Evolutionary conservation across 106 monocot genomes (phyloP), one percentile per base, ranked within the genome.

Genomic region (Platanthera zijinensis): DNA sequence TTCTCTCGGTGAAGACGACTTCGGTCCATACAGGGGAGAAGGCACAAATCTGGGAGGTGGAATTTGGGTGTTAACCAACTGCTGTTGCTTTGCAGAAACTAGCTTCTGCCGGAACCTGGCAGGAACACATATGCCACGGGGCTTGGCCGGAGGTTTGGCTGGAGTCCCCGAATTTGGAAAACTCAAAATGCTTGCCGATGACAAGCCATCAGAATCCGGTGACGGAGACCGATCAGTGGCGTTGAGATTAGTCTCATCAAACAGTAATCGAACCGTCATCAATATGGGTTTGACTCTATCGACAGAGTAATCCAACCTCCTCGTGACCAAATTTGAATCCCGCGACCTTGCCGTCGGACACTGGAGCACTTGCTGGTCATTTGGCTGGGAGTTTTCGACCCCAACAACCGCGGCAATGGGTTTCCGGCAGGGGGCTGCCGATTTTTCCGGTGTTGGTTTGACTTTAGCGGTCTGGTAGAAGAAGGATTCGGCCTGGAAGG

Each of bases 401-500:
- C 75, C 48, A 8, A 77, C 28, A 18, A 79, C 67, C 10, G 86
- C 51, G 0, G 74, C 9, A 57, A 10, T 56, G 64, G 76, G 17
- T 57, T 77, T 69, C 7, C 79, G 79, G n/a, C 85, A 68, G 67
- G 78, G 84, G 22, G 84, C 81, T n/a, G 82, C 79, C n/a, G 80
- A 62, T 75, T 79, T 89, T 56, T 79, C 66, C 2, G 85, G 57
- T 0, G 79, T 57, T 48, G 78, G 71, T 72, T 84, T 91, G 48
- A 80, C 75, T 73, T 83, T 83, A 66, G 81, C 83, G 57, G 84
- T 89, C 74, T 83, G 87, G 67, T 85, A 86, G 78, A 84, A 85
- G 78, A 85, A 92, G 61, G 87, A 89, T 17, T 80, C 79, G 5
- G 84, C 87, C 70, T 92, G 92, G 80, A 92, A 92, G 46, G 89